Conservation (phyloP, 2,329 filamentous ascomycete species). For the Botryotinia calthae region DNA sequence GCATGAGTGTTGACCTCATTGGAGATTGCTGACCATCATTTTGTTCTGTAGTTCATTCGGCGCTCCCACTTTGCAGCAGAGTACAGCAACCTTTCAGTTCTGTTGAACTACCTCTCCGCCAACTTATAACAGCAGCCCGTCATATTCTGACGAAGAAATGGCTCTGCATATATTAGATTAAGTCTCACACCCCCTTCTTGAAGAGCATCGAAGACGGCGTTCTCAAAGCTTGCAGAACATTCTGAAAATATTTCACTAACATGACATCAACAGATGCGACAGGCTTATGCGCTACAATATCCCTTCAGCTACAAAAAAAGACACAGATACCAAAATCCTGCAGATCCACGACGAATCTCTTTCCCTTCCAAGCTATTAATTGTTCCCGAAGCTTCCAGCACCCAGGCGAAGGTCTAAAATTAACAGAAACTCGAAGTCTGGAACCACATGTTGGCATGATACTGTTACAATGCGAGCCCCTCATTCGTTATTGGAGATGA, state of each 20-base stretch:
- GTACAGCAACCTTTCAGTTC: background rate
- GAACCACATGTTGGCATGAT: background rate
- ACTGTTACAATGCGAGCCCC: background rate
- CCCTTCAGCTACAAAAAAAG: background rate
- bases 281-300: too few relatives aligned
- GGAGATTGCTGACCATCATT: fast-evolving
- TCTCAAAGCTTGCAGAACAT: background rate
- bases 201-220: background rate
- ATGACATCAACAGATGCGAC: background rate
- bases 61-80: too few relatives aligned
- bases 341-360: background rate
- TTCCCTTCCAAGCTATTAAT: fast-evolving
- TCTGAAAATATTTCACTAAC: background rate
- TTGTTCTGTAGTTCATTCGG: background rate
- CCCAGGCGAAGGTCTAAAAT: background rate
- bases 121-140: background rate
- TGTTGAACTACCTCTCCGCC: background rate
- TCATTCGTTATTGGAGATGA: fast-evolving
- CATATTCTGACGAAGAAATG: fast-evolving
- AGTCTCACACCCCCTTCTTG: background rate
- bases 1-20: background rate
- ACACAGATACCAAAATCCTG: background rate
- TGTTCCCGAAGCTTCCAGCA: background rate
- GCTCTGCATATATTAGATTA: background rate
- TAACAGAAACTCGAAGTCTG: background rate